Conservation (phyloP, 2,329 filamentous ascomycete species). For the Ceratocystis variospora region DNA sequence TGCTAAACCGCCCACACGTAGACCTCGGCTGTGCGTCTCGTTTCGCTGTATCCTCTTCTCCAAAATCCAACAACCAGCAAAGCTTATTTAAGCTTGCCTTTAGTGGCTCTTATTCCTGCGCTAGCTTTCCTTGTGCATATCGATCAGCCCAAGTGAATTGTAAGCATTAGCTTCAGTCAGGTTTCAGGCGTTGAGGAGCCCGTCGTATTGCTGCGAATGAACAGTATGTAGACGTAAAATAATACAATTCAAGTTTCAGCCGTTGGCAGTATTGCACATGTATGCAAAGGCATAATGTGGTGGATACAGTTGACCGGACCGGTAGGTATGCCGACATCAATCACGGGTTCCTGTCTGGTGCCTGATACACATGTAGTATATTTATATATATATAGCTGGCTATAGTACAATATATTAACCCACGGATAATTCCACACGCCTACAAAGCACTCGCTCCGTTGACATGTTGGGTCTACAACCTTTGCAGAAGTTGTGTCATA, state of each 20-base stretch:
- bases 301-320: neutral
- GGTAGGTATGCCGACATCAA: neutral
- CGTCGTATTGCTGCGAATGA: too few relatives aligned
- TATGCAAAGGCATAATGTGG: too few relatives aligned
- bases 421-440: neutral
- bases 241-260: neutral
- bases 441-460: too few relatives aligned
- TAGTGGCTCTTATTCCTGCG: neutral
- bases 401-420: neutral
- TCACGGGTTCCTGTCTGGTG: neutral
- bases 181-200: neutral
- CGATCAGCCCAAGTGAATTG: too few relatives aligned
- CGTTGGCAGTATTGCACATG: too few relatives aligned
- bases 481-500: too few relatives aligned
- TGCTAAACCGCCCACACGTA: too few relatives aligned
- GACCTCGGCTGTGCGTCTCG: slow-evolving; percentile 8
- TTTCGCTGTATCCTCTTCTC: slow-evolving; percentile 5
- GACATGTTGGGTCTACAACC: too few relatives aligned
- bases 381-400: neutral
- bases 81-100: neutral
- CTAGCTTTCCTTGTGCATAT: neutral
- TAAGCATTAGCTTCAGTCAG: neutral
- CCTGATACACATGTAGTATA: neutral
- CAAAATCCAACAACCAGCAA: neutral
- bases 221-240: too few relatives aligned